Evolutionary conservation across 805 yeast genomes (phyloP).

Genomic region (Wickerhamiella azymoides): DNA sequence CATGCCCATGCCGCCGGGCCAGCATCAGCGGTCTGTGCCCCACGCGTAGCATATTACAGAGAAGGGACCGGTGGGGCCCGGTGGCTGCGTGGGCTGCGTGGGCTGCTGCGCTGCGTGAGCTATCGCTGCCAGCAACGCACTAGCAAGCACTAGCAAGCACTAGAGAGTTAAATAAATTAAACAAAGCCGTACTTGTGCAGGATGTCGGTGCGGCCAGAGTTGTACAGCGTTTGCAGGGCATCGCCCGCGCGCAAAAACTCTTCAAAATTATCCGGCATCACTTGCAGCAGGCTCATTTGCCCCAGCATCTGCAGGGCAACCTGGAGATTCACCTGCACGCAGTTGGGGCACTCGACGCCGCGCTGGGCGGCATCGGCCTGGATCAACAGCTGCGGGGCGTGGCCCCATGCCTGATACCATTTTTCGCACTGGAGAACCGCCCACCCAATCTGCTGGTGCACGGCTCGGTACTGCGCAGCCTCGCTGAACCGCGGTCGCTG

Average conservation of each 20-base stretch:
- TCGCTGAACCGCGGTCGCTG: constrained; percentile 6
- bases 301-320: background rate
- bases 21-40: constrained; percentile 1
- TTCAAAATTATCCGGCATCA: constrained; percentile 4
- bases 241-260: background rate
- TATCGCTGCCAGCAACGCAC: too few relatives aligned
- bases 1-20: background rate
- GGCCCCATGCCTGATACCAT: constrained; percentile 1
- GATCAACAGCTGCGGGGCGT: constrained; percentile 3
- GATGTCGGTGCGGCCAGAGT: background rate
- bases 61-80: too few relatives aligned
- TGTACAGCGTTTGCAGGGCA: background rate
- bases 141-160: background rate
- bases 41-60: constrained; percentile 4
- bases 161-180: background rate
- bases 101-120: too few relatives aligned
- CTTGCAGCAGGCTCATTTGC: background rate
- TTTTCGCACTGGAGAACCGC: background rate
- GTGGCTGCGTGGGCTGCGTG: too few relatives aligned
- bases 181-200: constrained; percentile 3
- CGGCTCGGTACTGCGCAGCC: background rate
- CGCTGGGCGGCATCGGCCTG: constrained; percentile 3
- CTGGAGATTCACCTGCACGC: constrained; percentile 1
- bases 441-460: constrained; percentile 2
- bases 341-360: background rate